phyloP scores from a whole-genome alignment of 768 basidiomycete genomes.

The Candolleomyces eurysporus region DNA sequence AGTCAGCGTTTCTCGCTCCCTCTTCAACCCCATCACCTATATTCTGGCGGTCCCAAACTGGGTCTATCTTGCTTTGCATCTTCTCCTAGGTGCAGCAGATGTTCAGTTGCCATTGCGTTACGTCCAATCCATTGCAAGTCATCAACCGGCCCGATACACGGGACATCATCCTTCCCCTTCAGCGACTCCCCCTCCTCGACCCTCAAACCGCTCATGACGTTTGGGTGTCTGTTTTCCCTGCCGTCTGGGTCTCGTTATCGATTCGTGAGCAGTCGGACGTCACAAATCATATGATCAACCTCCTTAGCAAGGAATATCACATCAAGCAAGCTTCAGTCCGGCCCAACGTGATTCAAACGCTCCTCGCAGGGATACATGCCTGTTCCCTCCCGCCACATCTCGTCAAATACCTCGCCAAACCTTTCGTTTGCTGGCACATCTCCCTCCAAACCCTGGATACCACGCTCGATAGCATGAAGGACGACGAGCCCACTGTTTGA shows the following conservation, averaged over 20 bases:
- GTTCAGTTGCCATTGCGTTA: conserved; percentile 40
- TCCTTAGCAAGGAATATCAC: conserved; percentile 93
- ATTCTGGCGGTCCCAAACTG: conserved; percentile 92
- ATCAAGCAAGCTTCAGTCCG: conserved; percentile 83
- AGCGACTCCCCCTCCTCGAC: conserved; percentile 82
- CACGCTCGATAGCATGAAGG: conserved; percentile 75
- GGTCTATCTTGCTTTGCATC: conserved; percentile 88
- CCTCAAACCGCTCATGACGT: conserved; percentile 71
- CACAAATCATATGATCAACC: conserved; percentile 83
- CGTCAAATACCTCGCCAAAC: conserved; percentile 94
- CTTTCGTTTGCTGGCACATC: conserved; percentile 94
- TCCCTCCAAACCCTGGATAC: conserved; percentile 81
- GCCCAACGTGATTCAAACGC: conserved; percentile 89
- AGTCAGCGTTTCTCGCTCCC: conserved; percentile 78
- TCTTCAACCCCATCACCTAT: conserved; percentile 82
- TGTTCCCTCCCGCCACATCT: conserved; percentile 94
- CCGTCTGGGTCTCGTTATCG: conserved; percentile 81
- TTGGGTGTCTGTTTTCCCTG: conserved; percentile 87
- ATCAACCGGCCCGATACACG: conserved; percentile 45
- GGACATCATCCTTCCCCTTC: conserved; percentile 70
- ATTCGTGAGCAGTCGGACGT: conserved; percentile 86
- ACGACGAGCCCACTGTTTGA: conserved; percentile 75
- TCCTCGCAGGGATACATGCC: conserved; percentile 81
- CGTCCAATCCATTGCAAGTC: conserved; percentile 20
- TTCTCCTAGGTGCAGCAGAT: conserved; percentile 69